Percentiles rank a stretch among this genome's conserved stretches.
Evolutionary conservation across 495 filamentous ascomycete genomes (phyloP).

Genomic region (Amorphotheca resinae): DNA sequence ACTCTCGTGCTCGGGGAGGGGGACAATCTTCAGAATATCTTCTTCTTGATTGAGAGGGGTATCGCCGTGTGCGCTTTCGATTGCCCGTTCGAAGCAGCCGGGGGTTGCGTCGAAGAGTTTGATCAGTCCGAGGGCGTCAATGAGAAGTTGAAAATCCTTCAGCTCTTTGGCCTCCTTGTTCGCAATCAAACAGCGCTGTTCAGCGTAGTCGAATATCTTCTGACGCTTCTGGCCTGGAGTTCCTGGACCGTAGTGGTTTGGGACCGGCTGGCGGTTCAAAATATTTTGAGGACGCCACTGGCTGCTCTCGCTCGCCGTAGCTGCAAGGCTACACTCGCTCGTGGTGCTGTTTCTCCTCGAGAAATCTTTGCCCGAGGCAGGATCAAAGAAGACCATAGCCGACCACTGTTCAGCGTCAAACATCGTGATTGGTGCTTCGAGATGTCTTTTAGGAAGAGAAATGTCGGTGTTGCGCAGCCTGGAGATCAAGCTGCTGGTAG

Average conservation of each 20-base stretch:
- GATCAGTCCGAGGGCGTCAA: background rate
- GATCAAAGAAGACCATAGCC: background rate
- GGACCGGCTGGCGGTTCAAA: background rate
- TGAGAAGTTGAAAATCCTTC: too few relatives aligned
- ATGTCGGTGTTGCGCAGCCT: slow-evolving; percentile 48
- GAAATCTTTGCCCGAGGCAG: background rate
- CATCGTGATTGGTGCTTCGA: background rate
- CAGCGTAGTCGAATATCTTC: background rate
- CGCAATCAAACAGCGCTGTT: background rate
- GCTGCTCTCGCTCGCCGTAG: background rate
- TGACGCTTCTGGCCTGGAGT: background rate
- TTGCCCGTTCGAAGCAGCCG: too few relatives aligned
- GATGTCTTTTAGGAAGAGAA: slow-evolving; percentile 89
- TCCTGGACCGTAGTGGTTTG: background rate
- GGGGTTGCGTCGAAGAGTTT: background rate
- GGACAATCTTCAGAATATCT: too few relatives aligned
- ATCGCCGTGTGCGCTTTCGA: too few relatives aligned
- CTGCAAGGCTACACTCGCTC: background rate
- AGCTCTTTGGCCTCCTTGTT: background rate
- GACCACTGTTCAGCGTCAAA: background rate
- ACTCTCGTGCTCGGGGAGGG: too few relatives aligned
- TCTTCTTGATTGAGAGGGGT: too few relatives aligned
- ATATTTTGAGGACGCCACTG: background rate
- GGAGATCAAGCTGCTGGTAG: slow-evolving; percentile 21
- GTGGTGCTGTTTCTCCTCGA: background rate